Conservation (phyloP, 371 early-diverging fungal species). For the Mucor piriformis region DNA sequence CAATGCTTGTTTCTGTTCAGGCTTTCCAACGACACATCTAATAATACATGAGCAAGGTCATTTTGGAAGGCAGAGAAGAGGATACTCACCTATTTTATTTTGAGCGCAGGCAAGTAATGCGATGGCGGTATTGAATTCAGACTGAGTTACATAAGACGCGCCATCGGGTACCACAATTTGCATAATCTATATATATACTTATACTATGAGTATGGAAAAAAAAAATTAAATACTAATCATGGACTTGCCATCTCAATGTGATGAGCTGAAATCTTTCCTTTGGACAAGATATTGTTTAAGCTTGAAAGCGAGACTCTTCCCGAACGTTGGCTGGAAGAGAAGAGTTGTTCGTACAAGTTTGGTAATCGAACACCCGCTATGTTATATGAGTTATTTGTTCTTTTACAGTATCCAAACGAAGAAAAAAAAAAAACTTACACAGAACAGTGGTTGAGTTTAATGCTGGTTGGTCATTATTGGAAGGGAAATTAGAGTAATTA, state of each 20-base stretch:
- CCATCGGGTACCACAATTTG: slow-evolving; percentile 51
- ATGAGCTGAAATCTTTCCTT: slow-evolving; percentile 47
- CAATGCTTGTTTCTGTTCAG: slow-evolving; percentile 33
- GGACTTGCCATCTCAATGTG: slow-evolving; percentile 54
- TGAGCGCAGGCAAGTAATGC: slow-evolving; percentile 73
- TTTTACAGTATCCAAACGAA: too few relatives aligned
- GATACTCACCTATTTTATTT: slow-evolving; percentile 66
- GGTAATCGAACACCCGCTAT: slow-evolving; percentile 49
- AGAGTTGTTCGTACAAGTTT: slow-evolving; percentile 51
- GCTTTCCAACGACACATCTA: slow-evolving; percentile 33
- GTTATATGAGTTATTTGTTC: too few relatives aligned
- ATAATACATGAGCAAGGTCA: too few relatives aligned
- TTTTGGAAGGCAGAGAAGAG: too few relatives aligned
- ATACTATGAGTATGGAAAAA: too few relatives aligned
- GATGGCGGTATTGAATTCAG: slow-evolving; percentile 69
- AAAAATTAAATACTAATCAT: too few relatives aligned
- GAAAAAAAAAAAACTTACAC: slow-evolving; percentile 9
- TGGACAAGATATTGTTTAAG: slow-evolving; percentile 47
- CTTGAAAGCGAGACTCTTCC: slow-evolving; percentile 51
- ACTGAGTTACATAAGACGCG: slow-evolving; percentile 54
- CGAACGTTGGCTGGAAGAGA: slow-evolving; percentile 45
- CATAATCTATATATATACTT: slow-evolving; percentile 31
- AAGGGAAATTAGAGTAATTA: slow-evolving; percentile 17
- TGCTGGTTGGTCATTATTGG: neutral
- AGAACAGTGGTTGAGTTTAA: slow-evolving; percentile 12